These are phyloP conservation scores for Bassia scoparia DNA, from an alignment of 148 eudicot species.

Conservation along the genomic window DNA sequence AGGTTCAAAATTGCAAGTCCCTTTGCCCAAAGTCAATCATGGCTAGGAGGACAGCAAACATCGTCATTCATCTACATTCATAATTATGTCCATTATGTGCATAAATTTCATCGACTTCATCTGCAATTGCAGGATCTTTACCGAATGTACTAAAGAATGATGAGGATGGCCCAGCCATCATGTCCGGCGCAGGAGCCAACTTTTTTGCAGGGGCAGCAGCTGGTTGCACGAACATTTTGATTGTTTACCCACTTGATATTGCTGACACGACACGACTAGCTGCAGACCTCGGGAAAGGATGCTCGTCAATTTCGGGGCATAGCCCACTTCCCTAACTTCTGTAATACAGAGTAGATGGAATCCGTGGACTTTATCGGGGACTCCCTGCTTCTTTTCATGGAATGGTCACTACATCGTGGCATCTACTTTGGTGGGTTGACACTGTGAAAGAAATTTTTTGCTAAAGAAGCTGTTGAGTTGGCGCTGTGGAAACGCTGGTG, in stretches of 20 bases:
- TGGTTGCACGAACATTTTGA: constrained; percentile 79
- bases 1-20: neutral
- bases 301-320: constrained; percentile 81
- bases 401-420: constrained; percentile 84
- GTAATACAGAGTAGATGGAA: constrained; percentile 53
- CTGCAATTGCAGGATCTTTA: constrained; percentile 68
- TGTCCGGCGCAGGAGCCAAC: constrained; percentile 72
- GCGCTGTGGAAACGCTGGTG: constrained; percentile 95
- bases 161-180: constrained; percentile 43
- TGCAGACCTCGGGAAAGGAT: constrained; percentile 69
- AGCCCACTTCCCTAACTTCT: constrained; percentile 62
- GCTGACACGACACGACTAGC: constrained; percentile 98
- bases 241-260: constrained; percentile 91
- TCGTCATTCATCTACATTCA: neutral
- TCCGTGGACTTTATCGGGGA: constrained; percentile 78
- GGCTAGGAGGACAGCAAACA: neutral
- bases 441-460: constrained; percentile 72
- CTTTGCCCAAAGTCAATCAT: neutral
- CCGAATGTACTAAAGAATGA: constrained; percentile 58
- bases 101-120: neutral
- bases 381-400: constrained; percentile 95
- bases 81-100: neutral
- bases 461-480: constrained; percentile 48
- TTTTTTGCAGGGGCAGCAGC: constrained; percentile 92
- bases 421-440: constrained; percentile 92